A percentile compares a stretch with the other conserved stretches of the same genome.
phyloP scores from a whole-genome alignment of 768 basidiomycete genomes.

The Punctularia strigosozonata region DNA sequence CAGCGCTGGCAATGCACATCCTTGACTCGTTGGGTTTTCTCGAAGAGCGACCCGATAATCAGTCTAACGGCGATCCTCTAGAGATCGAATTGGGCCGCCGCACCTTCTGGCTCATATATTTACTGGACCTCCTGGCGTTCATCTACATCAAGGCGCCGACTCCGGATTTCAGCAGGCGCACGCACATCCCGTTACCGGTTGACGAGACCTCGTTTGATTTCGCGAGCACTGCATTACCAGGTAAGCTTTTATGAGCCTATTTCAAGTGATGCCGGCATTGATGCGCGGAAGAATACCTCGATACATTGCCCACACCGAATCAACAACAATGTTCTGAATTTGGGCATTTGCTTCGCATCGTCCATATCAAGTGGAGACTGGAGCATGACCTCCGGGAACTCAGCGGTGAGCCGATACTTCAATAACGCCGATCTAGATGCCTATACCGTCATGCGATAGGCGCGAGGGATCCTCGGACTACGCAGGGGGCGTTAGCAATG shows the following conservation, averaged over 20 bases:
- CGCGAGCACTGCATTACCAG: conserved; percentile 29
- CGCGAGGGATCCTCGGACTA: no score
- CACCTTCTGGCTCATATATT: conserved; percentile 69
- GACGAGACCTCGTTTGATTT: conserved; percentile 78
- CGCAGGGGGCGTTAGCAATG: no score
- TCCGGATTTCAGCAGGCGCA: no score
- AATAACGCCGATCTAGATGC: no score
- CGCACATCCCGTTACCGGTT: conserved; percentile 67
- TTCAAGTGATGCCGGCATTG: conserved; percentile 34
- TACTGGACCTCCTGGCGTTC: conserved; percentile 39
- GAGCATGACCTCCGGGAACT: conserved; percentile 47
- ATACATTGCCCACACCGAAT: conserved; percentile 47
- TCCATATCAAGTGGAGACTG: conserved; percentile 51
- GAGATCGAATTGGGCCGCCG: conserved; percentile 74
- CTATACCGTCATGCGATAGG: no score
- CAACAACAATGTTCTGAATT: no score
- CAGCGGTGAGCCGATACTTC: no score
- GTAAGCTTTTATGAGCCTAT: conserved; percentile 34
- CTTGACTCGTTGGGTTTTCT: conserved; percentile 57
- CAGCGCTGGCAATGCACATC: conserved; percentile 56
- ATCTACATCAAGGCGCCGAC: conserved; percentile 24
- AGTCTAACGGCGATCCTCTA: conserved; percentile 48
- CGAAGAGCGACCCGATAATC: conserved; percentile 48
- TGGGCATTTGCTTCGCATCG: conserved; percentile 63
- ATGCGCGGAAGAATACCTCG: conserved; percentile 74